Conservation (phyloP, 2,329 filamentous ascomycete genomes). For the Aspergillus melleus region DNA sequence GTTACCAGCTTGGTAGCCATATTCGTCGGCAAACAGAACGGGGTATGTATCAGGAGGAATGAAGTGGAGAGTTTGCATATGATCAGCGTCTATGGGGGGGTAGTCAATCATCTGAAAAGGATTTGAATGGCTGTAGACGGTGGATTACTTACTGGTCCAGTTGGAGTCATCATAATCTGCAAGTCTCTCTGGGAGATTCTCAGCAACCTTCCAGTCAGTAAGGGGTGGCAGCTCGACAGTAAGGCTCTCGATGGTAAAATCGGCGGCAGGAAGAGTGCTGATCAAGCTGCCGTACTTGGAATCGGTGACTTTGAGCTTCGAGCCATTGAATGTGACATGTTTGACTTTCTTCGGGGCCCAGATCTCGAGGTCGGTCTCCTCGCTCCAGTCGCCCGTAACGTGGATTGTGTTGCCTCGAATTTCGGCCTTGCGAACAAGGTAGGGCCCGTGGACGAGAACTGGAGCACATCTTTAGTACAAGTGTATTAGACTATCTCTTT, state of each 20-base stretch:
- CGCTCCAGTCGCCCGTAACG: slow-evolving; percentile 37
- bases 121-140: slow-evolving; percentile 33
- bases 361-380: too few relatives aligned
- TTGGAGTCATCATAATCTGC: slow-evolving; percentile 52
- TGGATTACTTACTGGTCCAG: slow-evolving; percentile 51
- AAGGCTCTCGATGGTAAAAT: slow-evolving; percentile 25
- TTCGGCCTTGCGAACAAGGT: slow-evolving; percentile 45
- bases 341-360: slow-evolving; percentile 26
- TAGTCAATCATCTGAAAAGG: too few relatives aligned
- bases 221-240: slow-evolving; percentile 48
- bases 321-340: slow-evolving; percentile 50
- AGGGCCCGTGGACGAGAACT: slow-evolving; percentile 44
- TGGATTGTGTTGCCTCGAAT: slow-evolving; percentile 35
- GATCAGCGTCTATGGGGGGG: too few relatives aligned
- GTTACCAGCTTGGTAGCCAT: slow-evolving; percentile 54
- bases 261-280: slow-evolving; percentile 41
- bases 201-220: slow-evolving; percentile 49
- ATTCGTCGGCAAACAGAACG: slow-evolving; percentile 56
- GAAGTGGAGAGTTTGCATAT: too few relatives aligned
- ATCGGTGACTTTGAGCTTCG: slow-evolving; percentile 34
- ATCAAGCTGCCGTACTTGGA: slow-evolving; percentile 49
- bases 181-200: slow-evolving; percentile 52
- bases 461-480: too few relatives aligned
- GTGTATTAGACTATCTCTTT: too few relatives aligned
- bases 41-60: slow-evolving; percentile 49